Evolutionary conservation across 306 rosid genomes (phyloP).

Genomic region (Prunus mume): DNA sequence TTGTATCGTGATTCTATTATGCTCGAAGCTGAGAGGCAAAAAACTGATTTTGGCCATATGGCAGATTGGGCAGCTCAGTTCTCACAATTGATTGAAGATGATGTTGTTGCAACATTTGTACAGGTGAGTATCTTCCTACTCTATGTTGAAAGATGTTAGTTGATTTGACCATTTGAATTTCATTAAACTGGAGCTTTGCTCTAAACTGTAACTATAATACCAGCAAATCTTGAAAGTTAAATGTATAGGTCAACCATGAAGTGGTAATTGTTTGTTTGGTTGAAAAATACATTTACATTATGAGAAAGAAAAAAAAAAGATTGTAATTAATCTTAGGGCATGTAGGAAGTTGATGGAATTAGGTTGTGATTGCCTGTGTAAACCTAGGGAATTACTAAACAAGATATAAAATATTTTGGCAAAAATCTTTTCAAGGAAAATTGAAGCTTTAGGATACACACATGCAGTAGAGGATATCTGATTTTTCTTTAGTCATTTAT

Average conservation of each 20-base stretch:
- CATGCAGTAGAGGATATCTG: neutral
- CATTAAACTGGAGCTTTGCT: neutral
- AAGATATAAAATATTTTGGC: neutral
- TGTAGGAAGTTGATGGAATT: neutral
- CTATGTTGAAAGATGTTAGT: neutral
- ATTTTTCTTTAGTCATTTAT: neutral
- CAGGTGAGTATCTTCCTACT: constrained; percentile 49
- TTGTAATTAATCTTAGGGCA: neutral
- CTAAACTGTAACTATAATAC: neutral
- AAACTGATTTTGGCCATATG: constrained; percentile 36
- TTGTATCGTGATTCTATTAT: constrained; percentile 69
- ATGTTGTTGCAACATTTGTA: constrained; percentile 59
- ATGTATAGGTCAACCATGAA: neutral
- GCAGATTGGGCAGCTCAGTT: constrained; percentile 72
- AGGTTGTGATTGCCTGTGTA: no score
- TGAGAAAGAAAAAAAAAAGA: neutral
- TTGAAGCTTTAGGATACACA: neutral
- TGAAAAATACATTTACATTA: neutral
- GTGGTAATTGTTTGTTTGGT: neutral
- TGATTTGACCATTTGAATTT: neutral
- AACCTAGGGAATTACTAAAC: neutral
- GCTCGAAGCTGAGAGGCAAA: constrained; percentile 94
- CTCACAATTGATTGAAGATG: constrained; percentile 58
- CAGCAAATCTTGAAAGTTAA: neutral
- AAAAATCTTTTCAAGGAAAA: neutral